A percentile compares a stretch with the other conserved stretches of the same genome.
Evolutionary conservation across 331 rosid species (phyloP).

Genomic region (Pyracantha coccinea): DNA sequence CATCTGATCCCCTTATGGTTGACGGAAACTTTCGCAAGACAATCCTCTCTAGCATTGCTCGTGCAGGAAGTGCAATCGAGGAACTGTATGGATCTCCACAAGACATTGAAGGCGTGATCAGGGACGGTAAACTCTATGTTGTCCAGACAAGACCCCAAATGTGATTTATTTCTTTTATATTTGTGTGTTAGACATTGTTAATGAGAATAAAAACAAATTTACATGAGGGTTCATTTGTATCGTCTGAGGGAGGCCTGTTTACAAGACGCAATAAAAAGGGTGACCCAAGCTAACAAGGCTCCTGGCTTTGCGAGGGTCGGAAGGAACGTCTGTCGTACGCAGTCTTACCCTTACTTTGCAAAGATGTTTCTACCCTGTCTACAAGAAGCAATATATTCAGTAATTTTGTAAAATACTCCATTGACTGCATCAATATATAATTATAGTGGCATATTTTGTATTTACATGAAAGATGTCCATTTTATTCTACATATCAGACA

Average conservation of each 20-base stretch:
- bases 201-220: neutral
- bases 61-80: slow-evolving; percentile 83
- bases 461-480: neutral
- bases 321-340: too few relatives aligned
- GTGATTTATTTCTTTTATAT: slow-evolving; percentile 30
- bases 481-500: neutral
- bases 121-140: slow-evolving; percentile 78
- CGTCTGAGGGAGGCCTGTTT: neutral
- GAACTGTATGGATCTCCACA: slow-evolving; percentile 83
- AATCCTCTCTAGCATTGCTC: slow-evolving; percentile 79
- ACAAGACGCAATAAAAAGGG: too few relatives aligned
- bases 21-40: slow-evolving; percentile 59
- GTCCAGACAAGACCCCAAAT: slow-evolving; percentile 98
- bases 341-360: too few relatives aligned
- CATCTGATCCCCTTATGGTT: slow-evolving; percentile 54
- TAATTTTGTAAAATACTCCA: neutral
- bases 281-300: too few relatives aligned
- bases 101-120: slow-evolving; percentile 92
- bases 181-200: neutral
- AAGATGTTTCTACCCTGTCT: neutral
- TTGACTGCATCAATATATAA: neutral
- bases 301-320: too few relatives aligned
- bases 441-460: neutral
- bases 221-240: neutral
- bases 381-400: neutral